Percentiles rank a stretch among this genome's conserved stretches.
Conservation (phyloP, 495 filamentous ascomycete species). For the Daldinia childiae region DNA sequence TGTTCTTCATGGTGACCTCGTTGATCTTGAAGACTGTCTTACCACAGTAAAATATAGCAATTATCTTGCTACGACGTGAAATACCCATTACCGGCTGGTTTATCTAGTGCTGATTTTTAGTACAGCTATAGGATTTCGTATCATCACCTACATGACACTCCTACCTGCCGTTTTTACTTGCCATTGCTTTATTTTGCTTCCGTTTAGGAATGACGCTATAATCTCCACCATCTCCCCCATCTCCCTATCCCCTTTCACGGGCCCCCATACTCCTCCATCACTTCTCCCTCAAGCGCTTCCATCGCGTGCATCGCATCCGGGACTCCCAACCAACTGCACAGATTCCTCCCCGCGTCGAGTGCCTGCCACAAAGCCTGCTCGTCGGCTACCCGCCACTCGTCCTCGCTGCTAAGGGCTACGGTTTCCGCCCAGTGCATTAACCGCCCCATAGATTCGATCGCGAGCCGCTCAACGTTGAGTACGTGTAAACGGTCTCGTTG, state of each 20-base stretch:
- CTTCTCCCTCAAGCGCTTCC: conserved; percentile 1
- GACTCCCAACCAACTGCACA: conserved; percentile 31
- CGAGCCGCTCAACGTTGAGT: conserved; percentile 29
- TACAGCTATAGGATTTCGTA: background rate
- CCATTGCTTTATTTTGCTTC: background rate
- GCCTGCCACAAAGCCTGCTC: conserved; percentile 16
- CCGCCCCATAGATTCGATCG: conserved; percentile 38
- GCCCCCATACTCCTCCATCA: background rate
- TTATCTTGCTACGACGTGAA: too few species aligned
- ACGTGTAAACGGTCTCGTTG: conserved; percentile 33
- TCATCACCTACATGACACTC: background rate
- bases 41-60: too few species aligned
- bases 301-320: conserved; percentile 22
- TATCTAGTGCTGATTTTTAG: background rate
- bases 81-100: background rate
- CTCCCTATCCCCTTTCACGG: background rate
- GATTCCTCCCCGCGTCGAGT: conserved; percentile 18
- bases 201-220: background rate
- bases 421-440: conserved; percentile 45
- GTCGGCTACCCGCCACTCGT: conserved; percentile 26
- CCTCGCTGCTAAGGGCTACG: conserved; percentile 30
- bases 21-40: too few species aligned
- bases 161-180: background rate
- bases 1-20: background rate
- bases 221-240: background rate